Percentiles rank a stretch among this genome's conserved stretches.
Conservation (phyloP, 495 filamentous ascomycete species). For the Penicillium roqueforti region DNA sequence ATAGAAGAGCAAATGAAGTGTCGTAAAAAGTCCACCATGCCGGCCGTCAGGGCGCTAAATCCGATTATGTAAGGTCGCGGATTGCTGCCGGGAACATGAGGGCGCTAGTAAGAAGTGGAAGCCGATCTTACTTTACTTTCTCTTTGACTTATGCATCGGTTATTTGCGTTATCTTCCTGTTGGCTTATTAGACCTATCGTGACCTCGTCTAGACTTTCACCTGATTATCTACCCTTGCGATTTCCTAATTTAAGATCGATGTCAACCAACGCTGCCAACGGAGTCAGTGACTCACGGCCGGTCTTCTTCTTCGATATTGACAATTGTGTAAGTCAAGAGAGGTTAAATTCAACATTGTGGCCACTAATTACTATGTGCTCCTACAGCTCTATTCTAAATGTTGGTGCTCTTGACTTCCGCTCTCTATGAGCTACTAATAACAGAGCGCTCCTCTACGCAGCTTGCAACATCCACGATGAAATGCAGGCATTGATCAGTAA, state of each 20-base stretch:
- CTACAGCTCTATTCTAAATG: constrained; percentile 53
- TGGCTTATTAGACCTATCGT: constrained; percentile 9
- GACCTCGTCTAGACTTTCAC: constrained; percentile 2
- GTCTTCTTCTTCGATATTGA: constrained; percentile 95
- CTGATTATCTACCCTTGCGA: not conserved
- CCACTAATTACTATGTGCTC: constrained; percentile 9
- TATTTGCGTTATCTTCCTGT: constrained; percentile 8
- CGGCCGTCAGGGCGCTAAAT: constrained; percentile 12
- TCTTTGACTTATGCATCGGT: constrained; percentile 18
- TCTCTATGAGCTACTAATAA: constrained; percentile 8
- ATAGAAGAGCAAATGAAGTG: not conserved
- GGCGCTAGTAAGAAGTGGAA: not conserved
- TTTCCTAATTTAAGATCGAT: constrained; percentile 18
- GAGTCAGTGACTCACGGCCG: constrained; percentile 42
- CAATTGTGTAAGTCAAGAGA: constrained; percentile 68
- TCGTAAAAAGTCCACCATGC: constrained; percentile 14
- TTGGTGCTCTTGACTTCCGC: constrained; percentile 15
- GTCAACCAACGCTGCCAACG: constrained; percentile 19
- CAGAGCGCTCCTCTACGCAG: constrained; percentile 30
- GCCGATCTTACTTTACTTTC: not conserved
- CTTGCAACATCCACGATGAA: constrained; percentile 64
- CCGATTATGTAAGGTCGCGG: constrained; percentile 24
- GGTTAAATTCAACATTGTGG: not conserved
- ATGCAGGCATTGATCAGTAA: constrained; percentile 66
- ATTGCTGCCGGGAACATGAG: not conserved